Evolutionary conservation across 495 filamentous ascomycete genomes (phyloP).

Genomic region (Aspergillus biplanus): DNA sequence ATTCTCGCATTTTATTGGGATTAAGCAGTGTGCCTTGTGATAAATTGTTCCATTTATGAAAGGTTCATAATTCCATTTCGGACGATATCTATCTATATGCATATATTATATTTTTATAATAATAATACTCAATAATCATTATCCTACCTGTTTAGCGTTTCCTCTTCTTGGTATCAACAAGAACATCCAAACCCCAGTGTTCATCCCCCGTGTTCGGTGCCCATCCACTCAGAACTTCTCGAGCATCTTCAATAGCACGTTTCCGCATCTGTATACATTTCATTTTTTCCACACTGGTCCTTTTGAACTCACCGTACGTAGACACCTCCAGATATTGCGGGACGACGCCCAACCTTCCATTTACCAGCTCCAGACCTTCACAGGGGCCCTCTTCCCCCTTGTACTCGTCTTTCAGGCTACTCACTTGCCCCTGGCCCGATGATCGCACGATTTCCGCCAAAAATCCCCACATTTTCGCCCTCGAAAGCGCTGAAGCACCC

Average conservation of each 20-base stretch:
- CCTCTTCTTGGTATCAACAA: constrained; percentile 40
- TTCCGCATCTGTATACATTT: constrained; percentile 28
- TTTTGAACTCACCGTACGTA: constrained; percentile 43
- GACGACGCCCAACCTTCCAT: neutral
- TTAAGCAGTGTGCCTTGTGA: too few relatives aligned
- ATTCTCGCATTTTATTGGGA: too few relatives aligned
- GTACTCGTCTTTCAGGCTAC: neutral
- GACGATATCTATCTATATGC: too few relatives aligned
- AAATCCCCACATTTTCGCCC: constrained; percentile 45
- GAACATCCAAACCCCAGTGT: constrained; percentile 42
- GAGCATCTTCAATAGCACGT: constrained; percentile 39
- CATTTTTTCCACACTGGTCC: neutral
- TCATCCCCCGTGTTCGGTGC: constrained; percentile 45
- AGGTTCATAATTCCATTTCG: too few relatives aligned
- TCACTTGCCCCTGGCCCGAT: neutral
- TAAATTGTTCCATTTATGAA: too few relatives aligned
- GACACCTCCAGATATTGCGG: constrained; percentile 17
- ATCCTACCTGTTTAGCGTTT: constrained; percentile 32
- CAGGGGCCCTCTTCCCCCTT: neutral
- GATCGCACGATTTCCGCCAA: constrained; percentile 26
- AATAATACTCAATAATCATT: neutral
- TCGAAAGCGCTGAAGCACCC: constrained; percentile 46
- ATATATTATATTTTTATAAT: neutral
- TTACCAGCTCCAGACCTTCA: neutral
- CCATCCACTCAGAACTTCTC: constrained; percentile 41